A percentile compares a stretch with the other conserved stretches of the same genome.
These are phyloP conservation scores for Pichia exigua DNA, from an alignment of 805 yeast genomes.

Conservation along the genomic window DNA sequence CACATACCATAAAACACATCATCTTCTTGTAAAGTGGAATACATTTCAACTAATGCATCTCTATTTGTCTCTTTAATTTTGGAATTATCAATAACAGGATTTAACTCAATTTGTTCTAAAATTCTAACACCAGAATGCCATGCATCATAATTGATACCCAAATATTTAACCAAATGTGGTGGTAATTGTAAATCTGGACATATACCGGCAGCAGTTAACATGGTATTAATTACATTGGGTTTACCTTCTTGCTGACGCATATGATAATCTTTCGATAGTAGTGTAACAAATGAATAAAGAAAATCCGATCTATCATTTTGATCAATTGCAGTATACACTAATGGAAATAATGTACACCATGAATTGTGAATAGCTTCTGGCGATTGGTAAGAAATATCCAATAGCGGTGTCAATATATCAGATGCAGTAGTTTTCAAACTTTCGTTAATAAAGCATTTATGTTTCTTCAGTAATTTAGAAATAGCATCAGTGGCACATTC, in stretches of 20 bases:
- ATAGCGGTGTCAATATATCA: constrained; percentile 61
- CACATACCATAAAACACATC: constrained; percentile 97
- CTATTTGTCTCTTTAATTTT: constrained; percentile 77
- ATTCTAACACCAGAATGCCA: constrained; percentile 86
- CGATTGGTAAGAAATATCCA: constrained; percentile 76
- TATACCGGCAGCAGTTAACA: constrained; percentile 74
- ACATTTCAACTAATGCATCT: constrained; percentile 86
- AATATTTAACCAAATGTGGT: constrained; percentile 84
- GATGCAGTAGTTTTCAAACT: constrained; percentile 38
- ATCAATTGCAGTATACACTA: constrained; percentile 66
- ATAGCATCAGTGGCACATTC: constrained; percentile 13
- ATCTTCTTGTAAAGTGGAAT: constrained; percentile 82
- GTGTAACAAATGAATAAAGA: constrained; percentile 67
- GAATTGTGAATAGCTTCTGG: constrained; percentile 71
- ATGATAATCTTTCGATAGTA: constrained; percentile 87
- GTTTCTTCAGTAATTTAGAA: constrained; percentile 16
- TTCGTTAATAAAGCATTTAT: constrained; percentile 18
- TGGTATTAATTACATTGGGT: constrained; percentile 79
- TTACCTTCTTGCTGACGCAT: constrained; percentile 80
- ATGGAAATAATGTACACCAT: constrained; percentile 82
- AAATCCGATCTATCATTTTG: constrained; percentile 77
- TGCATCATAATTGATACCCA: constrained; percentile 79
- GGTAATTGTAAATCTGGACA: constrained; percentile 76
- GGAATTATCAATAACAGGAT: constrained; percentile 46
- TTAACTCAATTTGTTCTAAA: constrained; percentile 58